A percentile compares a stretch with the other conserved stretches of the same genome.
These are phyloP conservation scores for Neonectria ditissima DNA, from an alignment of 2,329 filamentous ascomycete species.

Conservation along the genomic window DNA sequence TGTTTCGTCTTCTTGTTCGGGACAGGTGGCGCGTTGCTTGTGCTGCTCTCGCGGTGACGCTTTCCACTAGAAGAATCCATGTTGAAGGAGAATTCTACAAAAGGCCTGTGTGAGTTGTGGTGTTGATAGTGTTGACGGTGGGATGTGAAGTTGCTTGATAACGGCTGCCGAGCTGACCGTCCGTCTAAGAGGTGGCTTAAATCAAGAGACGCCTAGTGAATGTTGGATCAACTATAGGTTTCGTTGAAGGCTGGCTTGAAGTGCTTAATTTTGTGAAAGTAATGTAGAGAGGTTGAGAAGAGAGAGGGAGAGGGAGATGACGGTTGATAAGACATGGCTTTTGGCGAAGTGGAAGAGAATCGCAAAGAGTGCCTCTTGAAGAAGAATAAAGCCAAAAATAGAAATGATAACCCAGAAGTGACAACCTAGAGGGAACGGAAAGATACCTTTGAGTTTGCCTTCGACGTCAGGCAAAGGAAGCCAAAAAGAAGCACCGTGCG, in stretches of 20 bases:
- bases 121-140: too few relatives aligned
- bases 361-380: too few relatives aligned
- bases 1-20: conserved; percentile 45
- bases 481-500: background rate
- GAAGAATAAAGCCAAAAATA: background rate
- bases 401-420: too few relatives aligned
- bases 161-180: background rate
- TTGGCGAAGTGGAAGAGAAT: background rate
- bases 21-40: conserved; percentile 35
- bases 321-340: background rate
- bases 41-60: conserved; percentile 37
- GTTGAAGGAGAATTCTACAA: background rate
- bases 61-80: conserved; percentile 41
- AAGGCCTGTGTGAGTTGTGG: background rate
- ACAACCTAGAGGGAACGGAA: background rate
- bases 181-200: background rate
- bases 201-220: background rate
- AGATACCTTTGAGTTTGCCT: conserved; percentile 3
- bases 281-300: background rate
- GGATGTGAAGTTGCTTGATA: background rate
- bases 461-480: too few relatives aligned
- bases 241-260: background rate
- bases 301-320: background rate
- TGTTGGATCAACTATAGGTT: background rate
- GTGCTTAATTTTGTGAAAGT: background rate